Evolutionary conservation across 805 yeast genomes (phyloP).

Genomic region (Saccharomyces cerevisiae): DNA sequence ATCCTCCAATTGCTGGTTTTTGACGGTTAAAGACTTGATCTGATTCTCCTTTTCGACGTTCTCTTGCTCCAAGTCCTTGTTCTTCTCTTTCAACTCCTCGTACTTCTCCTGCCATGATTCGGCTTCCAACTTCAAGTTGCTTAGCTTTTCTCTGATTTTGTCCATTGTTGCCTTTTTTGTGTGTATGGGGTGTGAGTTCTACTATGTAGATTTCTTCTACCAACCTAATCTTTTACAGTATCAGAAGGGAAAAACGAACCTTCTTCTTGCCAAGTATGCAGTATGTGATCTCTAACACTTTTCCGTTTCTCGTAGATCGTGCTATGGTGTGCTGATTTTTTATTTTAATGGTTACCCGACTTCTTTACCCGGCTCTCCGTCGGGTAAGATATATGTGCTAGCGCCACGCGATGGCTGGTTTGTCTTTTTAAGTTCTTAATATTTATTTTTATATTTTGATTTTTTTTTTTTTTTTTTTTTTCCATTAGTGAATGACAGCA

Average conservation of each 20-base stretch:
- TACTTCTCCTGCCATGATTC: conserved; percentile 94
- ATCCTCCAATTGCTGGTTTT: conserved; percentile 79
- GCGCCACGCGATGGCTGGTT: not conserved
- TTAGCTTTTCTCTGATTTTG: conserved; percentile 61
- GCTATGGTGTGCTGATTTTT: not conserved
- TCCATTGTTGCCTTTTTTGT: conserved; percentile 33
- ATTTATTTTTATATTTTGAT: not conserved
- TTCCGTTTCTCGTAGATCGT: not conserved
- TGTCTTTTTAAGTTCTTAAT: not conserved
- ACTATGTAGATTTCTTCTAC: not conserved
- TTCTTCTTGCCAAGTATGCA: not conserved
- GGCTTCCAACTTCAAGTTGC: conserved; percentile 82
- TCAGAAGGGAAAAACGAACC: not conserved
- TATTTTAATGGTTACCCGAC: conserved; percentile 4
- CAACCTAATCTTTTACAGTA: not conserved
- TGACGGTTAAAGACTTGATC: conserved; percentile 83
- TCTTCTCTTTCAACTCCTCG: conserved; percentile 68
- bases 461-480: not conserved
- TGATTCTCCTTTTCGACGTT: conserved; percentile 85
- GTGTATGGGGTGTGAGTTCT: not conserved
- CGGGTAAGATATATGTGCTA: not conserved
- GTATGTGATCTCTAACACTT: not conserved
- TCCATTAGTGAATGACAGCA: not conserved
- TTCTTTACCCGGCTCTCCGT: not conserved
- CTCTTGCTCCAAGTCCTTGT: conserved; percentile 87